A percentile compares a stretch with the other conserved stretches of the same genome.
These are phyloP conservation scores for Candida taoyuanica DNA, from an alignment of 805 yeast genomes.

Conservation along the genomic window DNA sequence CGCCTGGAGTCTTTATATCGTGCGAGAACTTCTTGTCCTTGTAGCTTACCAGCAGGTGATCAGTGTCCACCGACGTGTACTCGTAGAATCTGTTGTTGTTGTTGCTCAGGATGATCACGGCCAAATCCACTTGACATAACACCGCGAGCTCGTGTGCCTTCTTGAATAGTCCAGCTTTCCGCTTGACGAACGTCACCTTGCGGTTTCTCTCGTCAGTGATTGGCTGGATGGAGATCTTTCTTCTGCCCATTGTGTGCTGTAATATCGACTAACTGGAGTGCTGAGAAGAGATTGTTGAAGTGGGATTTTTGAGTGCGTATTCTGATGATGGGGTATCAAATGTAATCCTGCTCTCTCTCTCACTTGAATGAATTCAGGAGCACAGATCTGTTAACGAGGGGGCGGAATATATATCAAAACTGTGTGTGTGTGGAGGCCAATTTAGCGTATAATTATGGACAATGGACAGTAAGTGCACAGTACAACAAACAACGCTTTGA, in stretches of 20 bases:
- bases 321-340: too few species aligned
- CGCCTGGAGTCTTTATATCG: slow-evolving; percentile 60
- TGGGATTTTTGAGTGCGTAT: too few species aligned
- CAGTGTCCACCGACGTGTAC: slow-evolving; percentile 67
- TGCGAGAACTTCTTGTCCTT: slow-evolving; percentile 33
- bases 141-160: slow-evolving; percentile 63
- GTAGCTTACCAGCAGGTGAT: slow-evolving; percentile 41
- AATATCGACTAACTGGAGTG: too few species aligned
- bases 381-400: too few species aligned
- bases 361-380: too few species aligned
- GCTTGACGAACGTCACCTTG: slow-evolving; percentile 82
- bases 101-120: slow-evolving; percentile 81
- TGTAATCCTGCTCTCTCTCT: too few species aligned
- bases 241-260: slow-evolving; percentile 84
- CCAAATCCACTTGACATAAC: slow-evolving; percentile 87
- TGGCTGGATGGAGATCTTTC: slow-evolving; percentile 92
- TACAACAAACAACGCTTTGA: too few species aligned
- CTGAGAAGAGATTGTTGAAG: too few species aligned
- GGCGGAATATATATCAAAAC: too few species aligned
- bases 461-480: too few species aligned
- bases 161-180: slow-evolving; percentile 91
- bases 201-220: slow-evolving; percentile 84
- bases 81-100: slow-evolving; percentile 77
- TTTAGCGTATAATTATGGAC: too few species aligned
- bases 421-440: too few species aligned